Evolutionary conservation across 176 grass and related monocot genomes (phyloP).

Genomic region (Avena sativa): DNA sequence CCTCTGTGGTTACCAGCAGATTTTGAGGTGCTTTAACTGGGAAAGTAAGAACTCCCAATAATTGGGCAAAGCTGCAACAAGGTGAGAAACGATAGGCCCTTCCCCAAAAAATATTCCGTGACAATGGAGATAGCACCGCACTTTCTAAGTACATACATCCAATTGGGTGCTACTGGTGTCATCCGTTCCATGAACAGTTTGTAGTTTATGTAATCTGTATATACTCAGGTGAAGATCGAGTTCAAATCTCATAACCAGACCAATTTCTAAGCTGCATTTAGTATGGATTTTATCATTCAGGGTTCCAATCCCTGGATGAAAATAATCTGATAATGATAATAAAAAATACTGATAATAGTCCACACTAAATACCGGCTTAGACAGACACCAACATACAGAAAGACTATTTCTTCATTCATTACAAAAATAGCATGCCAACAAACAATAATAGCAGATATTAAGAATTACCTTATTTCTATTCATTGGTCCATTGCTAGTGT

Average conservation of each 20-base stretch:
- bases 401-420: not conserved
- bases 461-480: slow-evolving; percentile 63
- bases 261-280: slow-evolving; percentile 7
- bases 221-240: not conserved
- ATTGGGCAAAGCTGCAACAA: not conserved
- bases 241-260: not conserved
- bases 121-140: slow-evolving; percentile 1
- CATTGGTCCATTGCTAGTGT: slow-evolving; percentile 41
- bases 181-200: not conserved
- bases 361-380: not conserved
- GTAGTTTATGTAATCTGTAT: not conserved
- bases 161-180: not conserved
- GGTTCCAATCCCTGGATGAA: not conserved
- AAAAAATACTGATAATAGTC: not conserved
- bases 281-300: not conserved
- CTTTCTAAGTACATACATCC: slow-evolving; percentile 13
- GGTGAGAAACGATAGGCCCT: not conserved
- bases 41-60: not conserved
- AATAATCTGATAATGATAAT: not conserved
- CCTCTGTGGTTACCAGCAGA: not conserved
- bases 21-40: not conserved
- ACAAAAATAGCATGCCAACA: not conserved
- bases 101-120: not conserved
- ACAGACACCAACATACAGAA: not conserved
- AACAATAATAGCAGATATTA: slow-evolving; percentile 6